Conservation (phyloP, 108 stramenopile genomes). For the Nannochloropsis granulata region DNA sequence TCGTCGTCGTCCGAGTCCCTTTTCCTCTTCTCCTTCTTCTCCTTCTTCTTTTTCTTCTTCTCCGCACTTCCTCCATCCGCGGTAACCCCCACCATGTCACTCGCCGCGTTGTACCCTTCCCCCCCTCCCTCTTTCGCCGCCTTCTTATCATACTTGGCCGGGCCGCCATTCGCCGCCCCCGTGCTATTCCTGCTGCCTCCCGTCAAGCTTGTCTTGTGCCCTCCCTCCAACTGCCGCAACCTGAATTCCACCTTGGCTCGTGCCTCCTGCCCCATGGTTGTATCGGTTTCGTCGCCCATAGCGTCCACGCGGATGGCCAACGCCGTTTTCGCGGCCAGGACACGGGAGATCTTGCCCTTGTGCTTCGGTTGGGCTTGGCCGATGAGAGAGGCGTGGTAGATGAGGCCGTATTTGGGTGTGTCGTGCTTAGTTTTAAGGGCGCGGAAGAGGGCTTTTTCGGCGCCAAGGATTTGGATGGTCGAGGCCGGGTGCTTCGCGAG, state of each 20-base stretch:
- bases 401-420: slow-evolving; percentile 99
- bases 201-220: slow-evolving; percentile 33
- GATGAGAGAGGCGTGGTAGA: slow-evolving; percentile 97
- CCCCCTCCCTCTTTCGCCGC: slow-evolving; percentile 37
- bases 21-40: slow-evolving; percentile 42
- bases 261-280: slow-evolving; percentile 85
- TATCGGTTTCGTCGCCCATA: slow-evolving; percentile 76
- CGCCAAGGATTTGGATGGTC: slow-evolving; percentile 87
- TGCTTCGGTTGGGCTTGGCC: slow-evolving; percentile 97
- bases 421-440: slow-evolving; percentile 99
- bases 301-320: slow-evolving; percentile 97
- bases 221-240: slow-evolving; percentile 87
- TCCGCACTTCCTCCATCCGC: slow-evolving; percentile 51
- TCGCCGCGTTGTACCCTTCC: background rate
- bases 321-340: slow-evolving; percentile 94
- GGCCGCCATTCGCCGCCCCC: background rate
- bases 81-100: slow-evolving; percentile 38
- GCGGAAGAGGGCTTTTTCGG: slow-evolving; percentile 99
- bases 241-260: slow-evolving; percentile 94
- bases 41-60: slow-evolving; percentile 64
- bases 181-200: slow-evolving; percentile 45
- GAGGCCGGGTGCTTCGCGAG: slow-evolving; percentile 98
- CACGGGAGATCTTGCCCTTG: slow-evolving; percentile 98
- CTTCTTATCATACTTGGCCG: slow-evolving; percentile 46
- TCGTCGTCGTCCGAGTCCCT: slow-evolving; percentile 1